Evolutionary conservation across 139 green algal genomes (phyloP).

Genomic region (Auxenochlorella protothecoides): DNA sequence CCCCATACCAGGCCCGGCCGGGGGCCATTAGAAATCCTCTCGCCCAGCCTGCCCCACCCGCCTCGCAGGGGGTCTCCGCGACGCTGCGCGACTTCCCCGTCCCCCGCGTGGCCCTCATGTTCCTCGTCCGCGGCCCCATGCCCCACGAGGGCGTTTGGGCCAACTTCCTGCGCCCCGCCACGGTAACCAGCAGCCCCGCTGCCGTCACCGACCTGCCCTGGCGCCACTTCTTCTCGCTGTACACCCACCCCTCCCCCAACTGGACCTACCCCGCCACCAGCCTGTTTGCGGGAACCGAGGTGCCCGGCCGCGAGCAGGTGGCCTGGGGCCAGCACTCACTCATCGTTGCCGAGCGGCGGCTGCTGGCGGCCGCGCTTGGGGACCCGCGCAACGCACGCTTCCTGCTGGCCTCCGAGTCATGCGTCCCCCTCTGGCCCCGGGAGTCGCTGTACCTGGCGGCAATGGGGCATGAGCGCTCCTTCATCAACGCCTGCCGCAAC

Average conservation of each 20-base stretch:
- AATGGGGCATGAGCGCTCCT: conserved; percentile 12
- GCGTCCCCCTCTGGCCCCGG: conserved; percentile 26
- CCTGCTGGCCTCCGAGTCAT: conserved; percentile 25
- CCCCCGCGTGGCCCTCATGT: conserved; percentile 28
- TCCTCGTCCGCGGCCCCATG: conserved; percentile 27
- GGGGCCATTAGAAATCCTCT: not conserved
- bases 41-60: not conserved
- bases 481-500: conserved; percentile 30
- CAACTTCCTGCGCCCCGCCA: conserved; percentile 4
- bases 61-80: too few relatives aligned
- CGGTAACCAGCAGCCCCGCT: not conserved
- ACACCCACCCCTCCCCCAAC: conserved; percentile 24
- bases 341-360: conserved; percentile 16
- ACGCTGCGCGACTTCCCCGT: too few relatives aligned
- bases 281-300: conserved; percentile 19
- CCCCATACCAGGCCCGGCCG: too few relatives aligned
- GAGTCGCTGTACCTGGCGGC: conserved; percentile 21
- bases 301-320: conserved; percentile 2
- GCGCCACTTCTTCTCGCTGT: conserved; percentile 15
- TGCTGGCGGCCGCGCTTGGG: conserved; percentile 28
- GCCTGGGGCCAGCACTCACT: conserved; percentile 25
- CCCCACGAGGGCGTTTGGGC: conserved; percentile 22
- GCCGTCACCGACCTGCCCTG: not conserved
- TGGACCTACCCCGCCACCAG: conserved; percentile 6
- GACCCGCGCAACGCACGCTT: conserved; percentile 35